Base-by-base conservation (phyloP, 1,284 basidiomycete species). In the Ustilago nuda region DNA sequence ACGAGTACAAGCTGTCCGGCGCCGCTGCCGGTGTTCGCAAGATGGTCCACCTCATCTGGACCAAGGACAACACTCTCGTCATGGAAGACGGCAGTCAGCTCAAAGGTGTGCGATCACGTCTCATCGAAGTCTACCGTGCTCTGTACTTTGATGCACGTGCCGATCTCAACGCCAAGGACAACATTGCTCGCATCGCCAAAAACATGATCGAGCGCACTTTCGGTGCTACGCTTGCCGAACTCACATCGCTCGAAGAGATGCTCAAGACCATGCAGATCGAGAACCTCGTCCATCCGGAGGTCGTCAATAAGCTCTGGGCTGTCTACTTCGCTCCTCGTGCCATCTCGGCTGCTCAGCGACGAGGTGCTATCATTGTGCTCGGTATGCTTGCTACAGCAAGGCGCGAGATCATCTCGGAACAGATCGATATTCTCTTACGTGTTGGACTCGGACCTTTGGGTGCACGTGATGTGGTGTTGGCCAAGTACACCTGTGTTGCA, bases 41-140 rank as follows among this genome's bases (percentile, higher is more conserved):
- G 83, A 99, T 99, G 96, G 86, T 99, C 7, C 97, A 99, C 87
- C 89, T 99, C 41, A 94, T 99, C 81, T 99, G 97, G 97, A 90
- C 91, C 13, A 99, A 98, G 85, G 96, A 98, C 85, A 95, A 95
- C 84, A 92, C 89, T 50, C 89, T 93, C 30, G 92, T 93, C 13
- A 90, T 90, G 23, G 94, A 94, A 83, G 83, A 85, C 58, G 93
- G 92, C 13, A 92, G 93, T 80, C 93, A 95, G 83, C 87, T 95
- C 56, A 97, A 95, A 85, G 94, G 95, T 17, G 90, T 98, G 68
- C 91, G 94, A 11, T 92, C 92, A 54, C 90, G 92, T 48, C 89
- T 99, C 55, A 89, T 99, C 78, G 96, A 98, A 78, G 94, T 93
- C 82, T 98, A 99, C 85, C 90, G 91, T 48, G 91, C 86, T 61